A percentile compares a stretch with the other conserved stretches of the same genome.
Conservation (phyloP, 1,284 basidiomycete genomes). For the Fomitopsis schrenkii region DNA sequence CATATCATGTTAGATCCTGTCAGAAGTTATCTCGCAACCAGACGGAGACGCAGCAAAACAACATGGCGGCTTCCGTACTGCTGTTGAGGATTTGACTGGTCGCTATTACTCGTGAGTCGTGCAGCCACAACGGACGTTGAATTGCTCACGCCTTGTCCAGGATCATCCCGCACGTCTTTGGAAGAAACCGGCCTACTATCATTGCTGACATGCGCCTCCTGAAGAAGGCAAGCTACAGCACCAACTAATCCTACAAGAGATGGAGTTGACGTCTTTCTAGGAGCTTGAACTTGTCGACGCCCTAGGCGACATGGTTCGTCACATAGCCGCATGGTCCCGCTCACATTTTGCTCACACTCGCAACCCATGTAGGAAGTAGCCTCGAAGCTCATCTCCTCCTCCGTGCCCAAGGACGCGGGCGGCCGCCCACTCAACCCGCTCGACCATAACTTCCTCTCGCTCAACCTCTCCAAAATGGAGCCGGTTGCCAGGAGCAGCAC, state of each 20-base stretch:
- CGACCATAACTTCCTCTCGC: constrained; percentile 53
- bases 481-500: constrained; percentile 37
- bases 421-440: constrained; percentile 52
- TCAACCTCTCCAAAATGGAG: constrained; percentile 50
- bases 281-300: constrained; percentile 67
- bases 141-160: constrained; percentile 24
- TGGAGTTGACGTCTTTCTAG: constrained; percentile 16
- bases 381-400: constrained; percentile 49
- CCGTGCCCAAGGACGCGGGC: constrained; percentile 31
- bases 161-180: constrained; percentile 62
- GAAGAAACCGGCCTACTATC: constrained; percentile 42
- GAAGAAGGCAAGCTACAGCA: constrained; percentile 34
- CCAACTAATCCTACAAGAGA: neutral
- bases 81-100: constrained; percentile 45
- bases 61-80: constrained; percentile 34
- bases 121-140: neutral
- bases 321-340: neutral
- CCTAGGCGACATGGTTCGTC: constrained; percentile 54
- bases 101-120: constrained; percentile 54
- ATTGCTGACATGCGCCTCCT: constrained; percentile 38
- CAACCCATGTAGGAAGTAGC: constrained; percentile 45
- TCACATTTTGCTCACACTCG: neutral
- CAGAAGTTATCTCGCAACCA: constrained; percentile 49
- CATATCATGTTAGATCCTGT: constrained; percentile 35
- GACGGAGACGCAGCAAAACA: constrained; percentile 34